These are phyloP conservation scores for Cercospora zeae-maydis DNA, from an alignment of 2,329 filamentous ascomycete species.

Conservation along the genomic window DNA sequence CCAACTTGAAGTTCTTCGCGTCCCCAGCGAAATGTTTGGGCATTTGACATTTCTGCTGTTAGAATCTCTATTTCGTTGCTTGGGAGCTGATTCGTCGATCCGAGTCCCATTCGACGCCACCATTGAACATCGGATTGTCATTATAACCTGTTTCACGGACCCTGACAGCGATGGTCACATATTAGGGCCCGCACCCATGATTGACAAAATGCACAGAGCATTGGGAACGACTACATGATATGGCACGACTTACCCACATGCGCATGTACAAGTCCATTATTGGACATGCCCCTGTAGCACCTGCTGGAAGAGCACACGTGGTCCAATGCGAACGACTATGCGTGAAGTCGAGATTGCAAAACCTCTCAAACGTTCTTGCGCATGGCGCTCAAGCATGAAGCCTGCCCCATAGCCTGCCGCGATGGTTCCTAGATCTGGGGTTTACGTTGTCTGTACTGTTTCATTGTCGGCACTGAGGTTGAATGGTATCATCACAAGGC, in stretches of 20 bases:
- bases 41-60: neutral
- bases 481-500: no score
- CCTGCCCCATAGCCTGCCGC: neutral
- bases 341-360: neutral
- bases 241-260: no score
- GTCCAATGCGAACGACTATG: neutral
- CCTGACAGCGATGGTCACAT: no score
- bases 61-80: neutral
- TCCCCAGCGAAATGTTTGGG: neutral
- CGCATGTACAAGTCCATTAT: neutral
- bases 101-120: neutral
- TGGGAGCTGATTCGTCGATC: no score
- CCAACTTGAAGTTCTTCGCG: neutral
- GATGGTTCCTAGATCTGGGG: neutral
- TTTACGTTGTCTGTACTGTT: conserved; percentile 12
- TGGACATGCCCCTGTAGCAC: neutral
- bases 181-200: no score
- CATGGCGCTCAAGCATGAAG: neutral
- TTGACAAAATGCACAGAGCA: no score
- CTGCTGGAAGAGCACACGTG: neutral
- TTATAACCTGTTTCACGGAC: neutral
- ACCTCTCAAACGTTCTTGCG: neutral
- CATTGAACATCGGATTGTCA: neutral
- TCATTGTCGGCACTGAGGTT: no score
- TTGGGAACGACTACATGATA: no score